A percentile compares a stretch with the other conserved stretches of the same genome.
Evolutionary conservation across 495 filamentous ascomycete species (phyloP).

Genomic region (Aspergillus homomorphus): DNA sequence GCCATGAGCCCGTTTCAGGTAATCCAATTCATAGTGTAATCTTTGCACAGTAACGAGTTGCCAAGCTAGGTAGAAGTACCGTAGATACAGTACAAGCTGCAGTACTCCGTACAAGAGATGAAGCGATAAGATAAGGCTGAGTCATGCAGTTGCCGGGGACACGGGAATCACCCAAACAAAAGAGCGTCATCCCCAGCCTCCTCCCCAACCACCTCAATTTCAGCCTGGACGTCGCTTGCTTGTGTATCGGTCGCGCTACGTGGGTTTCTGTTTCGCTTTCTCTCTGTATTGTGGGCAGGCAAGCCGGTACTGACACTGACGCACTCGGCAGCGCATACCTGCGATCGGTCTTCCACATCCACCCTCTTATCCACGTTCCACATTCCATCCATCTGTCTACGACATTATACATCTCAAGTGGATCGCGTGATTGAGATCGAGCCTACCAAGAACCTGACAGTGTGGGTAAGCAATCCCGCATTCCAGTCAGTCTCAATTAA

Average conservation of each 20-base stretch:
- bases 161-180: conserved; percentile 26
- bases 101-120: not conserved
- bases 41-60: too few species aligned
- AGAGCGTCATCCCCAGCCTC: conserved; percentile 39
- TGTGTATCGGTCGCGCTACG: not conserved
- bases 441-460: too few species aligned
- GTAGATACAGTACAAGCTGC: not conserved
- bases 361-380: not conserved
- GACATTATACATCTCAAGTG: not conserved
- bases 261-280: conserved; percentile 2
- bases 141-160: conserved; percentile 31
- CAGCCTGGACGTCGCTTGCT: conserved; percentile 1
- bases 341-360: not conserved
- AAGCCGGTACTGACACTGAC: not conserved
- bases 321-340: conserved; percentile 3
- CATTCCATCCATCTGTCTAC: conserved; percentile 5
- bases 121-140: conserved; percentile 19
- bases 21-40: too few species aligned
- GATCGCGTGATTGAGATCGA: not conserved
- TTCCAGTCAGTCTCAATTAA: not conserved
- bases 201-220: conserved; percentile 44
- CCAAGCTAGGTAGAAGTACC: too few species aligned
- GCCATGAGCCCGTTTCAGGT: too few species aligned
- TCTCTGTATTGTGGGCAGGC: not conserved
- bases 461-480: not conserved